These are phyloP conservation scores for Golubevia sp. DNA, from an alignment of 1,284 basidiomycete species.

Conservation along the genomic window DNA sequence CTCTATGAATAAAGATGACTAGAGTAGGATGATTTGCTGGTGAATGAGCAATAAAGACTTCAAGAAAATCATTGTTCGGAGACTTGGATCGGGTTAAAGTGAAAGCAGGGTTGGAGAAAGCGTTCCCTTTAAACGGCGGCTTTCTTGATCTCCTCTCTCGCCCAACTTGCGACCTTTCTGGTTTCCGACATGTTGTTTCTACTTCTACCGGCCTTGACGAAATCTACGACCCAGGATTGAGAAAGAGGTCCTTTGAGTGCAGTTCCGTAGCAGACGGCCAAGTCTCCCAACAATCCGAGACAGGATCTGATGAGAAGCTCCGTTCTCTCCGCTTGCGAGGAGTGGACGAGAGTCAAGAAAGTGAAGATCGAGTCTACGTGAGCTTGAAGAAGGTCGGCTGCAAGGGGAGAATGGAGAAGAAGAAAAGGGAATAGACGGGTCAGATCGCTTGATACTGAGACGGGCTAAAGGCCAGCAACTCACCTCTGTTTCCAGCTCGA, in stretches of 20 bases:
- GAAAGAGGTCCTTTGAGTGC: slow-evolving; percentile 80
- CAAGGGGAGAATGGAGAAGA: slow-evolving; percentile 44
- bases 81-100: neutral
- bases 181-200: slow-evolving; percentile 64
- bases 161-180: slow-evolving; percentile 67
- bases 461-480: slow-evolving; percentile 23
- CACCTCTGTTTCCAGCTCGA: slow-evolving; percentile 79
- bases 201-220: slow-evolving; percentile 70
- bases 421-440: slow-evolving; percentile 15
- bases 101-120: too few relatives aligned
- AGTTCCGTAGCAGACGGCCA: slow-evolving; percentile 80
- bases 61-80: neutral
- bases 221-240: slow-evolving; percentile 78
- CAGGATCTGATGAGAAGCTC: slow-evolving; percentile 77
- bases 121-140: too few relatives aligned
- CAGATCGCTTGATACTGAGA: neutral
- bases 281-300: slow-evolving; percentile 86
- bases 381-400: slow-evolving; percentile 72
- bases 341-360: slow-evolving; percentile 78
- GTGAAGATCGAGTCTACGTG: slow-evolving; percentile 79
- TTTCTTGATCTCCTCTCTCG: slow-evolving; percentile 64
- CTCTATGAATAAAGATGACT: too few relatives aligned
- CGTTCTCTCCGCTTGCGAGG: slow-evolving; percentile 77
- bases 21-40: neutral
- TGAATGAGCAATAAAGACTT: neutral